These are phyloP conservation scores for Colletotrichum salicis DNA, from an alignment of 2,329 filamentous ascomycete species.

Conservation along the genomic window DNA sequence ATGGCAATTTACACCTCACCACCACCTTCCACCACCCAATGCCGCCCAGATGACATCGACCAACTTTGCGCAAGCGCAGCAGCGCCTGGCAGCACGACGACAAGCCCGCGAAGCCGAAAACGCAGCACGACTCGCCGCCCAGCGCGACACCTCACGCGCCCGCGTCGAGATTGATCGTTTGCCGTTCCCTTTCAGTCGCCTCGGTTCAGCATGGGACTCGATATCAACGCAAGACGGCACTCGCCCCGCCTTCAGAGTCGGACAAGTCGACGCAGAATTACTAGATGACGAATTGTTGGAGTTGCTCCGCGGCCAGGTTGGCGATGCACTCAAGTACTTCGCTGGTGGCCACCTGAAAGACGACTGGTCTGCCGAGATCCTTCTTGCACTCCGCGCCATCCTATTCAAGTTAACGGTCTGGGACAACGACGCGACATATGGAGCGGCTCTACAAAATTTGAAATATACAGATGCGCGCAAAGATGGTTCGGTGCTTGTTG, in stretches of 20 bases:
- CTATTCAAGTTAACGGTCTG: constrained; percentile 96
- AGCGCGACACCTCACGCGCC: constrained; percentile 63
- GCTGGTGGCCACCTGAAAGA: constrained; percentile 79
- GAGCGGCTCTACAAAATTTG: constrained; percentile 90
- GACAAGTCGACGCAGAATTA: constrained; percentile 94
- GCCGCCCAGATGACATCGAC: constrained; percentile 58
- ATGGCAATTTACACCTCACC: constrained; percentile 20
- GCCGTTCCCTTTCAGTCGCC: constrained; percentile 70
- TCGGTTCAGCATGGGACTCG: constrained; percentile 74
- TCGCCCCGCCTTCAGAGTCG: constrained; percentile 87
- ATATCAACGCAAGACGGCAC: constrained; percentile 81
- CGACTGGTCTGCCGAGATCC: constrained; percentile 88
- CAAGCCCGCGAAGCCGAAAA: constrained; percentile 76
- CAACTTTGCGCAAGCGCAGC: constrained; percentile 89
- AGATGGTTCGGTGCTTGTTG: constrained; percentile 68
- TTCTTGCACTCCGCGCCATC: constrained; percentile 77
- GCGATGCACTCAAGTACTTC: constrained; percentile 88
- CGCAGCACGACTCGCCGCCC: constrained; percentile 64
- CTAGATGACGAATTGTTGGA: constrained; percentile 91
- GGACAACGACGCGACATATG: constrained; percentile 96
- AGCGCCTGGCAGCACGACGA: constrained; percentile 84
- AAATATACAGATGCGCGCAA: constrained; percentile 86
- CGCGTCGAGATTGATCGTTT: constrained; percentile 66
- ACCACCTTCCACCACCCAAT: constrained; percentile 39
- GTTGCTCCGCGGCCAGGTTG: constrained; percentile 87